Base-by-base conservation (phyloP, 768 basidiomycete genomes). In the Tephrocybe sp. region DNA sequence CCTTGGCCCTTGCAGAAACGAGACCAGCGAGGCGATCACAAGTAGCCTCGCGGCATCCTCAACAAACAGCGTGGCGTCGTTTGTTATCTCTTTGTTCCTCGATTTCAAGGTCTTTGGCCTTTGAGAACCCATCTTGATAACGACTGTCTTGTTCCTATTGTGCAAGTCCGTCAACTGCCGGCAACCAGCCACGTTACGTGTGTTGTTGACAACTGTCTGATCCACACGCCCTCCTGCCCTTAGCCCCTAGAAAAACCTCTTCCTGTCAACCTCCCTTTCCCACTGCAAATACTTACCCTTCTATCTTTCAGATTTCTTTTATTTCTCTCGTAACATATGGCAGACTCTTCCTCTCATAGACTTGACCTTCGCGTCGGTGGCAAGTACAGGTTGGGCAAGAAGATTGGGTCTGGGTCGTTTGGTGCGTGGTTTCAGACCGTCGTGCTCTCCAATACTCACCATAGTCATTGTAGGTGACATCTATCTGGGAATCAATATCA, bases 401-500 rank as follows among this genome's bases (percentile, higher is more conserved):
- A 97, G 87, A 97, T 98, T 63, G 95, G 95, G 55, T 95, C 93
- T 27, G 95, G 95, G 55, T 97, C 94, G 38, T 97, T 98, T 62
- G 93, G 94, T 95, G 61, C 64, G 88, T 76, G 45, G 23, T 44
- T 16, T 29, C 33, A 47, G 27, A 39, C 44, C 53, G 21, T 50
- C 6, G 4, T 23, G 2, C 45, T 34, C 24, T 34, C 19, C 45
- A 27, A 31, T 24, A 34, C 21, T 12, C 45, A 43, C 36, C 57
- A 19, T 61, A 52, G 6, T n/a, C 34, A 6, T 43, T 39, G 42
- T 36, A 95, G 95, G 94, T 70, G 95, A 97, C 67, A 97, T 99
- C 72, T 98, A 98, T 69, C 91, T 98, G 54, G 97, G 97, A 50
- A 95, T 97, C 70, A 99, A 98, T 80, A 97, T 99, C 76, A 97